A percentile compares a stretch with the other conserved stretches of the same genome.
phyloP scores from a whole-genome alignment of 2,329 filamentous ascomycete genomes.

The Aspergillus sp. region DNA sequence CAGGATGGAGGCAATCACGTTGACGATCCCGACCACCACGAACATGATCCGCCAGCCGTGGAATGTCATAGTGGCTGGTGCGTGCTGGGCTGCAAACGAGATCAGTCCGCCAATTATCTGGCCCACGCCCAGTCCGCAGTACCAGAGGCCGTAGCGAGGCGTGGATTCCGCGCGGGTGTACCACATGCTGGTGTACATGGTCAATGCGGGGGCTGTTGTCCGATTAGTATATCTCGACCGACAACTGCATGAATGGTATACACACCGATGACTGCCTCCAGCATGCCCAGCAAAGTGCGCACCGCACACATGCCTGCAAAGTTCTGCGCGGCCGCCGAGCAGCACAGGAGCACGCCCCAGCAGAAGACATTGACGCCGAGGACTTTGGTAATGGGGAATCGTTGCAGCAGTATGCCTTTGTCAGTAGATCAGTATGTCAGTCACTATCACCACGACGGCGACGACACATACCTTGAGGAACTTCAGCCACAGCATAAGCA shows the following conservation, averaged over 20 bases:
- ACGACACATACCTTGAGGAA: slow-evolving; percentile 53
- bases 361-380: slow-evolving; percentile 57
- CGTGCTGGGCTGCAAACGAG: slow-evolving; percentile 30
- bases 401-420: slow-evolving; percentile 60
- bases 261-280: slow-evolving; percentile 38
- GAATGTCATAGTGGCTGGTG: slow-evolving; percentile 13
- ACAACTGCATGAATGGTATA: background rate
- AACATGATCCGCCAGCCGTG: slow-evolving; percentile 30
- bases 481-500: slow-evolving; percentile 57
- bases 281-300: slow-evolving; percentile 57
- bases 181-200: slow-evolving; percentile 28
- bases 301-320: slow-evolving; percentile 53
- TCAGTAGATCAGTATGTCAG: too few species aligned
- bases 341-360: slow-evolving; percentile 51
- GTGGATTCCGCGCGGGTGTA: slow-evolving; percentile 25
- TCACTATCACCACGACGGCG: too few species aligned
- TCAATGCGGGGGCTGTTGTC: slow-evolving; percentile 19
- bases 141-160: slow-evolving; percentile 29
- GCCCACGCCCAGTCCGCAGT: slow-evolving; percentile 25
- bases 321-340: slow-evolving; percentile 48
- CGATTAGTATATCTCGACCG: background rate
- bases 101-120: slow-evolving; percentile 29
- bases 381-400: slow-evolving; percentile 60
- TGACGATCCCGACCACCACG: slow-evolving; percentile 24
- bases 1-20: slow-evolving; percentile 18